Base-by-base conservation (phyloP, 371 early-diverging fungal species). In the Parasitella parasitica region DNA sequence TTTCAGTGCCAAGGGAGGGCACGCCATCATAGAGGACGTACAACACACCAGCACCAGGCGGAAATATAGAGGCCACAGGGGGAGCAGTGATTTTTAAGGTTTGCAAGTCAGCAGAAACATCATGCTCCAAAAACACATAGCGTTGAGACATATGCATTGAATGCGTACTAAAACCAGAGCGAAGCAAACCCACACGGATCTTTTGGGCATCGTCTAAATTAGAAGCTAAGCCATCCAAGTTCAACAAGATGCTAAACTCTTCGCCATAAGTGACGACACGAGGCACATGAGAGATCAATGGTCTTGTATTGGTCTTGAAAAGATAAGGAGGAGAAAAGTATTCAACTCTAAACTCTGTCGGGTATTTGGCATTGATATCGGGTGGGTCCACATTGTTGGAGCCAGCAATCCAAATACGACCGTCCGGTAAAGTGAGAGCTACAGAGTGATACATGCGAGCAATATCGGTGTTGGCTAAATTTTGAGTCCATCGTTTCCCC, bases 361-460 rank as follows among this genome's bases (percentile, higher is more conserved):
- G 85, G 52, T 74, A 83, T 34, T 70, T 66, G 22, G 81, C 81
- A 36, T 69, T 67, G 27, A 70, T 30, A 67, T 81, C 77, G 2
- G 78, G 79, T 15, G 77, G 79, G 38, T 77, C 75, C 3, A 75
- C 77, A 37, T 72, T 77, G 39, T 77, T 77, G 6, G 81, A 81
- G 13, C 81, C 81, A 16, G 81, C 81, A 48, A 81, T 76, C 81
- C 81, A 81, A 8, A 81, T 71, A 22, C 78, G 74, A n/a, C 81
- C 81, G 39, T 81, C 81, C 7, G 91, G 88, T 20, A 90, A 60
- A 2, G 88, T 75, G n/a, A 80, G 71, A 0, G 88, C 88, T 3
- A 84, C 83, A 0, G 89, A 89, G 61, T 89, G 88, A 59, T 89
- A 89, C 83, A 89, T 80, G 30, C 91, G 75, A 0, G 89, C 83